These are phyloP conservation scores for Kwoniella pini DNA, from an alignment of 768 basidiomycete species.

Conservation along the genomic window DNA sequence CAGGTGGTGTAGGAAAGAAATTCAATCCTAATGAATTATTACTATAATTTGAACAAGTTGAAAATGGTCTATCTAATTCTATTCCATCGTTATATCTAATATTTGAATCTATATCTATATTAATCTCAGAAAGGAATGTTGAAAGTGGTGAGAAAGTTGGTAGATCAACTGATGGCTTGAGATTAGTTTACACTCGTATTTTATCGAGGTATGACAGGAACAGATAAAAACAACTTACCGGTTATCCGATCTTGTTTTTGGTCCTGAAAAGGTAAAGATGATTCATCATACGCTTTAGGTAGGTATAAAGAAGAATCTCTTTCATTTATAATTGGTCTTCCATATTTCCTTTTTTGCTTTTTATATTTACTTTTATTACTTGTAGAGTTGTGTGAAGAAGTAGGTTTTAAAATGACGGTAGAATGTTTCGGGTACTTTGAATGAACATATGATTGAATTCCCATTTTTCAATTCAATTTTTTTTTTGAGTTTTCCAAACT, in stretches of 20 bases:
- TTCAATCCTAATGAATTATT: constrained; percentile 5
- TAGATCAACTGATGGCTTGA: constrained; percentile 7
- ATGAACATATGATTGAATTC: no score
- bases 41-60: constrained; percentile 9
- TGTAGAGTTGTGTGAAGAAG: no score
- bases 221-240: constrained; percentile 1
- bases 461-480: no score
- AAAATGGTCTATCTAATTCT: neutral
- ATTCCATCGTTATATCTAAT: neutral
- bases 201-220: no score
- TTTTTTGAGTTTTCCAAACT: no score
- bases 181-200: no score
- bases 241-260: neutral
- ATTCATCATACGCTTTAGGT: neutral
- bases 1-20: neutral
- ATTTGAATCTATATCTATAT: no score
- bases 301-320: neutral
- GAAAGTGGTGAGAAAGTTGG: no score
- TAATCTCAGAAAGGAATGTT: no score
- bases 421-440: no score
- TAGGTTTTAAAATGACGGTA: no score
- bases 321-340: neutral
- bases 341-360: neutral
- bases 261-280: neutral
- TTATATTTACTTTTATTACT: neutral